phyloP scores from a whole-genome alignment of 805 yeast species.

The Yarrowia deformans region DNA sequence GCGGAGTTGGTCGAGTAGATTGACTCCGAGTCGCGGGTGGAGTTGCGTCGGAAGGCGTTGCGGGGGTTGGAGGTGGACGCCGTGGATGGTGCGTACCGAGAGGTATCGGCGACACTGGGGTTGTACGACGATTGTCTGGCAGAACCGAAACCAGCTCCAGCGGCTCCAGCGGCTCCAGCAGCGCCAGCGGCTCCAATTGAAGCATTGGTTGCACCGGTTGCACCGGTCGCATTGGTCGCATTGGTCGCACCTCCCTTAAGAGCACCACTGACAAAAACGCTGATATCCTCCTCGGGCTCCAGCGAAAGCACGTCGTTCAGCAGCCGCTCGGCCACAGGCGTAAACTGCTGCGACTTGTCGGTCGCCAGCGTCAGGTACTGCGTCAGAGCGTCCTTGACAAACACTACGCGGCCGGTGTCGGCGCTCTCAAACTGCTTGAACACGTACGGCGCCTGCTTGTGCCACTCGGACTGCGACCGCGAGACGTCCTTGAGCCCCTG shows the following conservation, averaged over 20 bases:
- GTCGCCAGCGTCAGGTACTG: conserved; percentile 68
- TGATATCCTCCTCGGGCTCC: conserved; percentile 66
- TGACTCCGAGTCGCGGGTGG: conserved; percentile 39
- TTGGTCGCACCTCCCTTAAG: background rate
- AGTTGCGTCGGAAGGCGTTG: conserved; percentile 30
- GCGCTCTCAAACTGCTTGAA: conserved; percentile 77
- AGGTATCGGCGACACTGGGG: background rate
- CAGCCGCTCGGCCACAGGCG: conserved; percentile 65
- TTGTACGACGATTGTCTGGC: conserved; percentile 2
- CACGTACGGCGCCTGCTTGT: conserved; percentile 75
- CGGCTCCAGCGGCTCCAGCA: conserved; percentile 9
- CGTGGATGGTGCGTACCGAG: conserved; percentile 21
- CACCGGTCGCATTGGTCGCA: no score
- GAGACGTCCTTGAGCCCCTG: conserved; percentile 57
- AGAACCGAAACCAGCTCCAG: background rate
- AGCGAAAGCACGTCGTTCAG: conserved; percentile 70
- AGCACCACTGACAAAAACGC: conserved; percentile 58
- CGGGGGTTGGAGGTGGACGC: conserved; percentile 29
- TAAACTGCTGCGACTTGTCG: conserved; percentile 58
- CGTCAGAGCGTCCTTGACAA: conserved; percentile 69
- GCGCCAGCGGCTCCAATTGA: background rate
- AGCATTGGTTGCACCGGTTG: background rate
- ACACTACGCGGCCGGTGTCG: conserved; percentile 66
- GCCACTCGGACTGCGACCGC: conserved; percentile 61
- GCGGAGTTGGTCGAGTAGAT: conserved; percentile 35